These are phyloP conservation scores for Arachnomyces sp. DNA, from an alignment of 2,329 filamentous ascomycete species.

Conservation along the genomic window DNA sequence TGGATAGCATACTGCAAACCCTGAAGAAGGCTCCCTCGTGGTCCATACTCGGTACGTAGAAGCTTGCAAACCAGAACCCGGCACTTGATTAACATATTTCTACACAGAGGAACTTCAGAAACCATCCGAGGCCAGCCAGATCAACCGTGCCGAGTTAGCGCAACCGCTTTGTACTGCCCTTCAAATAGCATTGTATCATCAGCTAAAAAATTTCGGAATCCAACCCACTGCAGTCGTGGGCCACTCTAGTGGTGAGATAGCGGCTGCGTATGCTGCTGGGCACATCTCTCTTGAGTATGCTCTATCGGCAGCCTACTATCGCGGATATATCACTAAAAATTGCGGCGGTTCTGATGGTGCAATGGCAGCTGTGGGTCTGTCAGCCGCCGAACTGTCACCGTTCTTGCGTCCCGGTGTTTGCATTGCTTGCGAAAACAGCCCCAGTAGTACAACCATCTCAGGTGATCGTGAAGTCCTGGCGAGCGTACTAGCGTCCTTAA, in stretches of 20 bases:
- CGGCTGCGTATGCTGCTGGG: slow-evolving; percentile 14
- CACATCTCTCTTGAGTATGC: slow-evolving; percentile 25
- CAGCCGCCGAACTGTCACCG: background rate
- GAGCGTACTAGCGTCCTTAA: background rate
- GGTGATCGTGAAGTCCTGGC: slow-evolving; percentile 6
- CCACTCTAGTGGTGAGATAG: slow-evolving; percentile 14
- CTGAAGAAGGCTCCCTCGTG: slow-evolving; percentile 1
- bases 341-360: background rate
- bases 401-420: background rate
- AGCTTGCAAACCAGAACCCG: background rate
- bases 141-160: slow-evolving; percentile 2
- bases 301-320: slow-evolving; percentile 42
- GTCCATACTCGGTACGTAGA: slow-evolving; percentile 2
- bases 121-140: background rate
- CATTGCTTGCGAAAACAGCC: slow-evolving; percentile 12
- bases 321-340: slow-evolving; percentile 10
- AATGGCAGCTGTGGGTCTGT: background rate
- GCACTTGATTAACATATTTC: background rate
- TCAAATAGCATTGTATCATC: slow-evolving; percentile 10
- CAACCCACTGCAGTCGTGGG: slow-evolving; percentile 8
- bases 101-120: background rate
- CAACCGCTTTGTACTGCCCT: slow-evolving; percentile 11
- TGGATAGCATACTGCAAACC: slow-evolving; percentile 2
- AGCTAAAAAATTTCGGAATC: slow-evolving; percentile 2
- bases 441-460: slow-evolving; percentile 10